Evolutionary conservation across 2,329 filamentous ascomycete genomes (phyloP), one percentile per base, ranked within the genome.

Genomic region (Xylariaceae sp.): DNA sequence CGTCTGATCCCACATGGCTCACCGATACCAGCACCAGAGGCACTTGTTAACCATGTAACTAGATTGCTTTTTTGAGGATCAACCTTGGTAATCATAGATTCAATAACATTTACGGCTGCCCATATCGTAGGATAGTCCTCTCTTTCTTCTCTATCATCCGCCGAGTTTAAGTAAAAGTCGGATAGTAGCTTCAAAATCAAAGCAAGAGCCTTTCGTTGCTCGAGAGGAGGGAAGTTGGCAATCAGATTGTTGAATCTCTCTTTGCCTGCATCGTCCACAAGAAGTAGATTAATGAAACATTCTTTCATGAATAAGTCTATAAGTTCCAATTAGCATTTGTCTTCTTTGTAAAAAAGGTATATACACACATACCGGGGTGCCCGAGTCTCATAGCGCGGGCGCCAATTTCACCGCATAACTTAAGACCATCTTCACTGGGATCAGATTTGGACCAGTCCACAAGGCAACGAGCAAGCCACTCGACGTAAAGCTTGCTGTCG

Each of bases 381-480:
- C 88, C 88, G 22, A 95, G 64, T 22, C 77, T 83, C 47, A 92
- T 68, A 1, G 80, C 73, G 50, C 84, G 83, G 3, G 78, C 67
- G 12, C 81, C 67, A 2, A 83, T 40, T 3, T 74, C 70, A 14
- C 70, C 70, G 35, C 67, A 71, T 6, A 75, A 57, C 39, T 67
- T 74, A 11, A 63, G 49, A 7, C 68, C 66, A 7, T 70, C 61
- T 10, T 63, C 54, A 53, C 62, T 64, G 55, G 45, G 52, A 23
- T 51, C 64, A 44, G 44, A 54, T 37, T 53, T 62, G 35, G 58
- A 65, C 70, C 66, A 83, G 21, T 53, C 60, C 22, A 62, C 70
- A 40, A 93, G 71, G 59, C 83, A 87, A 12, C 65, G 66, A 2
- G 82, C 85, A 32, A 95, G 65, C 90, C 90, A 95, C 22, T 67